phyloP scores from a whole-genome alignment of 2,329 filamentous ascomycete genomes.

The Aureobasidium sp. region DNA sequence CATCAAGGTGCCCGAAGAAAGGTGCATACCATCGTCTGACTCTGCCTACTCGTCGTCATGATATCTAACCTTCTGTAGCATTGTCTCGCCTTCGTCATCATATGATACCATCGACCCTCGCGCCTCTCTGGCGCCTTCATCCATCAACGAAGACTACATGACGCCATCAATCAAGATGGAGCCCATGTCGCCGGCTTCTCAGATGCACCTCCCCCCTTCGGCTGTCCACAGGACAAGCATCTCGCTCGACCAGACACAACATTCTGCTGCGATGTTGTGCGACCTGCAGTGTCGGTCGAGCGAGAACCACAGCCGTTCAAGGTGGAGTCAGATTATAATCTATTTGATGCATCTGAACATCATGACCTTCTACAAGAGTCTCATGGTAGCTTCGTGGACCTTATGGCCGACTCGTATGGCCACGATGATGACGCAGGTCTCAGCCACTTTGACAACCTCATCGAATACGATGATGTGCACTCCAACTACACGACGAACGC shows the following conservation, averaged over 20 bases:
- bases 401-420: conserved; percentile 31
- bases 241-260: conserved; percentile 92
- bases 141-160: conserved; percentile 19
- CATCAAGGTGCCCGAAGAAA: conserved; percentile 18
- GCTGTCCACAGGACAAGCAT: conserved; percentile 14
- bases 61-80: conserved; percentile 12
- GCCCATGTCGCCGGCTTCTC: conserved; percentile 15
- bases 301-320: conserved; percentile 20
- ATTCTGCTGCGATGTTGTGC: conserved; percentile 99
- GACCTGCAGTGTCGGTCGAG: conserved; percentile 99
- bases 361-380: conserved; percentile 28
- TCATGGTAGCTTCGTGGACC: conserved; percentile 29
- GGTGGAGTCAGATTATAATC: conserved; percentile 22
- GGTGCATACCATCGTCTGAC: conserved; percentile 12
- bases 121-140: conserved; percentile 18
- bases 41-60: conserved; percentile 4
- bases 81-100: conserved; percentile 16
- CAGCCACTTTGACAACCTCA: conserved; percentile 17
- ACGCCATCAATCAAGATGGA: conserved; percentile 21
- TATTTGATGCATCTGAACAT: conserved; percentile 27
- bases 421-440: conserved; percentile 14
- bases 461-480: not conserved
- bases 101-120: conserved; percentile 19
- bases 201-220: conserved; percentile 7
- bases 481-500: conserved; percentile 14